These are phyloP conservation scores for Zygosaccharomyces pseudobailii DNA, from an alignment of 1,139 yeast species.

Conservation along the genomic window DNA sequence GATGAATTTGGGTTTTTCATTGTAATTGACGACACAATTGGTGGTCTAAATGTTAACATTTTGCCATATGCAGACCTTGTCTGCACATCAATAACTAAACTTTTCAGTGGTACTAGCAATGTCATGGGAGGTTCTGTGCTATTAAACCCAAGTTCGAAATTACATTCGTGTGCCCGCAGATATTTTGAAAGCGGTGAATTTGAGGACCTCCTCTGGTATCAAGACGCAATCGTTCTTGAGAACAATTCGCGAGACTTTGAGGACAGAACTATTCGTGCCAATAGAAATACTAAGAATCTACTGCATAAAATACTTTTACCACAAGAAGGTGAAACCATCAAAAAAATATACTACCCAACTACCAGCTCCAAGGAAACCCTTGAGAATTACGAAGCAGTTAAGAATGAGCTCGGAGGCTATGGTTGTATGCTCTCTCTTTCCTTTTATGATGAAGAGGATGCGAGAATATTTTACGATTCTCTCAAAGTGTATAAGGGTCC, in stretches of 20 bases:
- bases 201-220: constrained; percentile 78
- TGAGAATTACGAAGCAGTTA: constrained; percentile 60
- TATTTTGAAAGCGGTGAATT: constrained; percentile 43
- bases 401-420: constrained; percentile 67
- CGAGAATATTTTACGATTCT: constrained; percentile 66
- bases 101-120: constrained; percentile 89
- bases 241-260: constrained; percentile 83
- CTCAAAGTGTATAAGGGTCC: constrained; percentile 82
- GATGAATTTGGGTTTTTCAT: constrained; percentile 62
- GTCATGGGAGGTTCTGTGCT: constrained; percentile 89
- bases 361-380: constrained; percentile 39
- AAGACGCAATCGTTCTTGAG: constrained; percentile 84
- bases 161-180: constrained; percentile 46
- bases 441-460: constrained; percentile 66
- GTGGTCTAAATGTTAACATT: constrained; percentile 76
- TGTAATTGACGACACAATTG: constrained; percentile 86
- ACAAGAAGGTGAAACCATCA: constrained; percentile 39
- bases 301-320: constrained; percentile 34
- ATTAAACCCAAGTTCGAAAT: constrained; percentile 56
- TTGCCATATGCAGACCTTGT: constrained; percentile 75
- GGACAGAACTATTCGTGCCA: constrained; percentile 57
- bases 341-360: constrained; percentile 62
- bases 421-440: constrained; percentile 82
- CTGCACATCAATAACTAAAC: constrained; percentile 82
- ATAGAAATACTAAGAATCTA: constrained; percentile 54